phyloP scores from a whole-genome alignment of 768 basidiomycete genomes.

The Mycena albidolilacea region DNA sequence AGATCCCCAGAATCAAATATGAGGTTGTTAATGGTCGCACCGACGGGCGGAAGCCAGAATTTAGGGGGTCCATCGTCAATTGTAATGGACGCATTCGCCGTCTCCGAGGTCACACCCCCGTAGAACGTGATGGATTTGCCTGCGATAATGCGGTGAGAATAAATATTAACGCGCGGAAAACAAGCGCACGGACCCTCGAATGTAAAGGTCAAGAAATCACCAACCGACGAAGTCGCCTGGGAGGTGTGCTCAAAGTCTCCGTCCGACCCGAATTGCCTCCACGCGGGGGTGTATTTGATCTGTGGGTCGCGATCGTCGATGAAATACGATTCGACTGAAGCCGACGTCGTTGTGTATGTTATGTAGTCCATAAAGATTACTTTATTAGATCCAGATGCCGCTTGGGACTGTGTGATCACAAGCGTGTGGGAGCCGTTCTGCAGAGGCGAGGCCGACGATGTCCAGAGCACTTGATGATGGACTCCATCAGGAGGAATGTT shows the following conservation, averaged over 20 bases:
- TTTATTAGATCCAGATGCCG: neutral
- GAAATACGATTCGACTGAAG: neutral
- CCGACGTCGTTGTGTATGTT: conserved; percentile 16
- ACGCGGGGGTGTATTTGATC: conserved; percentile 6
- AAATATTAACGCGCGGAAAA: too few relatives aligned
- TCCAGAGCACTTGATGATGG: conserved; percentile 12
- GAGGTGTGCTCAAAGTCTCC: conserved; percentile 27
- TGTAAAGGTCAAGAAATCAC: neutral
- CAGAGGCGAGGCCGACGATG: conserved; percentile 3
- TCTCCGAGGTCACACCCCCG: conserved; percentile 1
- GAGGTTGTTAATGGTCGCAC: conserved; percentile 9
- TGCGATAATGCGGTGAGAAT: neutral
- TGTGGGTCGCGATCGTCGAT: conserved; percentile 23
- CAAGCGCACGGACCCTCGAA: conserved; percentile 16
- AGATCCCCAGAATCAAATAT: conserved; percentile 16
- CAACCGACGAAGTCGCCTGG: neutral
- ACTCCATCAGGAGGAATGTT: neutral
- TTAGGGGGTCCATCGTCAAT: conserved; percentile 14
- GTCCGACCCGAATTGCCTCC: neutral
- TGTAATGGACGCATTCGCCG: conserved; percentile 8
- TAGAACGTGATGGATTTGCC: conserved; percentile 14
- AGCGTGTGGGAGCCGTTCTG: neutral
- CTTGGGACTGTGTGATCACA: conserved; percentile 6
- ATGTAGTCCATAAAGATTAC: conserved; percentile 26
- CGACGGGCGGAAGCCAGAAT: conserved; percentile 1